Evolutionary conservation across 306 rosid genomes (phyloP), one percentile per base, ranked within the genome.

Genomic region (Quercus alba): DNA sequence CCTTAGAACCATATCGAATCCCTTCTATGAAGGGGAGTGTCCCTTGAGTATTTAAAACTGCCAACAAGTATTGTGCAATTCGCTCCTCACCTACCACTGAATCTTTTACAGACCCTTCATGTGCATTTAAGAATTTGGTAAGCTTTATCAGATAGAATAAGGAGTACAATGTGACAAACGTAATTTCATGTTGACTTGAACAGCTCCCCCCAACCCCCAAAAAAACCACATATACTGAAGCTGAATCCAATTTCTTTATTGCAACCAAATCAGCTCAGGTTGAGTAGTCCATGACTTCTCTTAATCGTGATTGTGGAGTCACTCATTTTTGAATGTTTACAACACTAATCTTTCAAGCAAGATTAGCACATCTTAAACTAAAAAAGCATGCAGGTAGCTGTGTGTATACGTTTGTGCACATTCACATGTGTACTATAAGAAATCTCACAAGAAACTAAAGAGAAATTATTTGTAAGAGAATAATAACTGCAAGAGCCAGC

Each of bases 71-170:
- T 26, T 26, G 28, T 26, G 28, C 28, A 26, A 26, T 26, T 26
- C 0, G 28, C 28, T 92, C 98, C 86, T 92, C 99, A 57, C 97
- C 97, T 19, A 91, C 97, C 72, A 88, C 90, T 1, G 95, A 85
- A 82, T 94, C 98, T 87, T 92, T 94, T 75, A 94, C 93, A 62
- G 97, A 94, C 52, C 97, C 97, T 94, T 88, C 84, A 78, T 1
- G 73, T 70, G 59, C 82, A 84, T 52, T 63, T 26, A 28, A 77
- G 1, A 77, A 18, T 49, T 52, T 2, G 12, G 2, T 73, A 26
- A 26, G 28, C 28, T 1, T 26, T 26, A 26, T 26, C 28, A 0
- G 28, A 26, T 26, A 26, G 28, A 26, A 26, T 26, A 26, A 26
- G 28, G 28, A 26, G 28, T 26, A 26, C 28, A 0, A 26, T 26